Conservation (phyloP, 1,284 basidiomycete genomes). For the Ustilago esculenta region DNA sequence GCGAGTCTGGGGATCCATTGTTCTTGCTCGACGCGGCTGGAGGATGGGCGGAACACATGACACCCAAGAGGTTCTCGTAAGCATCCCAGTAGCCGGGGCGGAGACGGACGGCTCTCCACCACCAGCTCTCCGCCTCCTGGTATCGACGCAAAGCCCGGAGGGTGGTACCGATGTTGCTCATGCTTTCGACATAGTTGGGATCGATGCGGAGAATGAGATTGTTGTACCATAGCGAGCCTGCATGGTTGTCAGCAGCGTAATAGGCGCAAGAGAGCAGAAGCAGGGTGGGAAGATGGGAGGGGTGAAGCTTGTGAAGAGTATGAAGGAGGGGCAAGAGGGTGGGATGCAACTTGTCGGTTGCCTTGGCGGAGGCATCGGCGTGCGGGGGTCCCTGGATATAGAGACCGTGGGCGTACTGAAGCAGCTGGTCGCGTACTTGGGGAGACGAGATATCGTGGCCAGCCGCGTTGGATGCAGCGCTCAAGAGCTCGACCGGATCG, state of each 20-base stretch:
- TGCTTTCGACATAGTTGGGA: slow-evolving; percentile 68
- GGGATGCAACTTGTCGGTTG: slow-evolving; percentile 53
- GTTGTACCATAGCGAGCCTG: slow-evolving; percentile 67
- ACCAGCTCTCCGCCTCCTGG: slow-evolving; percentile 69
- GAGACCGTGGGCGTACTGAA: slow-evolving; percentile 62
- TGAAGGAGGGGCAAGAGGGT: slow-evolving; percentile 61
- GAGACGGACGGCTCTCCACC: slow-evolving; percentile 70
- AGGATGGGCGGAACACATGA: slow-evolving; percentile 66
- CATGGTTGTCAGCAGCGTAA: slow-evolving; percentile 56
- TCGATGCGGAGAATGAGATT: slow-evolving; percentile 65
- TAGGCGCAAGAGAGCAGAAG: slow-evolving; percentile 64
- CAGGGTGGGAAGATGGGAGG: slow-evolving; percentile 57
- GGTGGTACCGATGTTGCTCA: slow-evolving; percentile 71
- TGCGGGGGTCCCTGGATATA: slow-evolving; percentile 49
- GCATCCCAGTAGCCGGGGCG: slow-evolving; percentile 70
- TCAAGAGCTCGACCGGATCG: slow-evolving; percentile 58
- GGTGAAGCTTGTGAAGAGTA: slow-evolving; percentile 59
- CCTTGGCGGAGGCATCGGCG: slow-evolving; percentile 15
- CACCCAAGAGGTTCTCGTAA: slow-evolving; percentile 69
- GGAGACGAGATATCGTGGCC: slow-evolving; percentile 49
- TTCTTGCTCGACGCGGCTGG: background rate
- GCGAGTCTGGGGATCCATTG: background rate
- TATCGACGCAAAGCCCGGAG: slow-evolving; percentile 68
- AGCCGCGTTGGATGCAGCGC: slow-evolving; percentile 49
- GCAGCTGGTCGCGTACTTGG: slow-evolving; percentile 59